These are phyloP conservation scores for Coemansia sp. DNA, from an alignment of 192 early-diverging fungal genomes.

Conservation along the genomic window DNA sequence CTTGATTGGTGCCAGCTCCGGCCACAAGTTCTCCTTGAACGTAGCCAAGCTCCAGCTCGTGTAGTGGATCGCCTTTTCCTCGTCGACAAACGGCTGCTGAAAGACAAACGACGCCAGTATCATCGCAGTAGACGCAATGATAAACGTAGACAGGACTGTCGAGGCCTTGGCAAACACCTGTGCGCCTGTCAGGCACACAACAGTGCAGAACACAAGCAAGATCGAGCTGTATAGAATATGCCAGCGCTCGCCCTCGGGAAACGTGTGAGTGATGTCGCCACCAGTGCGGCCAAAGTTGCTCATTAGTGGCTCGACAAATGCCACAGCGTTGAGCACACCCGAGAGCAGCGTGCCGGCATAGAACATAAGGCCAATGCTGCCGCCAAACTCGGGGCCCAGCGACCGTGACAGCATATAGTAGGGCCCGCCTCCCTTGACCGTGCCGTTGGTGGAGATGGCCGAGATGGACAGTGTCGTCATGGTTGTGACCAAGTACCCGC, in stretches of 20 bases:
- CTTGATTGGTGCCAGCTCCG: constrained; percentile 50
- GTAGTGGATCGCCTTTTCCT: constrained; percentile 56
- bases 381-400: constrained; percentile 73
- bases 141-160: constrained; percentile 55
- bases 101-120: constrained; percentile 62
- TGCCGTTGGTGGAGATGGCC: constrained; percentile 69
- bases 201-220: constrained; percentile 55
- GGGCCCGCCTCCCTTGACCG: constrained; percentile 65
- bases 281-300: constrained; percentile 58
- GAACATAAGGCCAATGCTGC: constrained; percentile 66
- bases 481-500: constrained; percentile 60
- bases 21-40: constrained; percentile 65
- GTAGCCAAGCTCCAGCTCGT: constrained; percentile 61
- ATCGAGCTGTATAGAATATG: constrained; percentile 58
- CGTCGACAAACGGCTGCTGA: constrained; percentile 54
- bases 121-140: constrained; percentile 57
- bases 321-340: constrained; percentile 62
- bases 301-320: constrained; percentile 65
- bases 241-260: constrained; percentile 62
- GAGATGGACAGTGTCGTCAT: constrained; percentile 66
- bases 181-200: constrained; percentile 60
- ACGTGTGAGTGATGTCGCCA: constrained; percentile 51
- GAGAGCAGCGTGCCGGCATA: constrained; percentile 60
- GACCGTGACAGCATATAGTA: constrained; percentile 69
- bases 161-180: constrained; percentile 61